Percentiles rank a stretch among this genome's conserved stretches.
Conservation (phyloP, 345 rosid genomes). For the Melaleuca alternifolia region DNA sequence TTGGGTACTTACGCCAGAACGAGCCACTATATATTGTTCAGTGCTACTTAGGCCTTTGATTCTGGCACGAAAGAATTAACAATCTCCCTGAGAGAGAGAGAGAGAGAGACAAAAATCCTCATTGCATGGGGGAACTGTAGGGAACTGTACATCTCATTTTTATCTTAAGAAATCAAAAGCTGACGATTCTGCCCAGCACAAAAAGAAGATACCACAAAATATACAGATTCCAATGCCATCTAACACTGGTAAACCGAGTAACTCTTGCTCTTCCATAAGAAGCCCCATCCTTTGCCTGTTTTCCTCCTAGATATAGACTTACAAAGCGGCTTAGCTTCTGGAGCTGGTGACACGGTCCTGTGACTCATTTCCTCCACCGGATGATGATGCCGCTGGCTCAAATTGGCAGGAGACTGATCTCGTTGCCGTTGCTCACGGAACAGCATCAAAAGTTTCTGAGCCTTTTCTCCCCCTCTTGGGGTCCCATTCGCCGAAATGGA, state of each 20-base stretch:
- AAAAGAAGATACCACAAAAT: conserved; percentile 1
- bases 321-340: conserved; percentile 45
- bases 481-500: conserved; percentile 92
- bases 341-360: conserved; percentile 13
- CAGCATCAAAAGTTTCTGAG: conserved; percentile 81
- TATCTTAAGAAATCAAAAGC: background rate
- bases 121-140: conserved; percentile 35
- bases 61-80: background rate
- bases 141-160: conserved; percentile 48
- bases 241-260: conserved; percentile 18
- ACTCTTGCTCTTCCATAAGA: conserved; percentile 90
- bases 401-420: conserved; percentile 40
- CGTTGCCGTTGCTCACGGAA: conserved; percentile 88
- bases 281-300: conserved; percentile 60
- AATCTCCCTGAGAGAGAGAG: background rate
- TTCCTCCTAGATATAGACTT: conserved; percentile 70
- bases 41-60: background rate
- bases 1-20: background rate
- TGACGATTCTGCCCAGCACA: background rate
- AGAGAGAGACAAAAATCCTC: conserved; percentile 10
- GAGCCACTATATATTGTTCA: background rate
- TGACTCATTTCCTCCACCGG: conserved; percentile 22
- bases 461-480: conserved; percentile 73
- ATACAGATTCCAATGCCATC: conserved; percentile 37
- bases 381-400: background rate